Evolutionary conservation across 305 asterid genomes (phyloP).

Genomic region (Nicotiana rustica): DNA sequence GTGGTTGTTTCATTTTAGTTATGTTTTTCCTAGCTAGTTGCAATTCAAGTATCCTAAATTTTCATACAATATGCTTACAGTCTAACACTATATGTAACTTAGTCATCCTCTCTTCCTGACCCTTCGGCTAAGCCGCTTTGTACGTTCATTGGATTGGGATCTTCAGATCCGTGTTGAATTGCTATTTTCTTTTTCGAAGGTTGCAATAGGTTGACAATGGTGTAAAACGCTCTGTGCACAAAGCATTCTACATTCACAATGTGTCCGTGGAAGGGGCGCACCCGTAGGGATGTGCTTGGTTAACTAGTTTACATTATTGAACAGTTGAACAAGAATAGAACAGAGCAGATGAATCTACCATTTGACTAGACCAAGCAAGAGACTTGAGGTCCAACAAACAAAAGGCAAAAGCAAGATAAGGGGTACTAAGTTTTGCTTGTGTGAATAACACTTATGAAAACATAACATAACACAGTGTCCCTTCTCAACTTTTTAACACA

Average conservation of each 20-base stretch:
- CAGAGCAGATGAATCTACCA: not conserved
- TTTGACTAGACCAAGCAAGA: not conserved
- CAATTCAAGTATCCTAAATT: not conserved
- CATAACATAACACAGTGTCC: constrained; percentile 1
- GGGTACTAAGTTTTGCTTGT: not conserved
- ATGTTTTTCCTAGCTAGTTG: not conserved
- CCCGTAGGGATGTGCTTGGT: not conserved
- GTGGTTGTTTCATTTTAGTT: too few species aligned
- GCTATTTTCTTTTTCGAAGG: not conserved
- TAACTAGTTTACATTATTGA: not conserved
- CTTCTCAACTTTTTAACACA: not conserved
- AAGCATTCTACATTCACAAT: too few species aligned
- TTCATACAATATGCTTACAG: not conserved
- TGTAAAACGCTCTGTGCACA: not conserved
- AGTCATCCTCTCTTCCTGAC: too few species aligned
- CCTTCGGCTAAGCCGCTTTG: not conserved
- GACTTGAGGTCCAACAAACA: not conserved
- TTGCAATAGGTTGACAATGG: not conserved
- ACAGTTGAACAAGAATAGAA: not conserved
- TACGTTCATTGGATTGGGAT: not conserved
- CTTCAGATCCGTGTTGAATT: not conserved
- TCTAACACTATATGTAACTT: not conserved
- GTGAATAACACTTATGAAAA: not conserved
- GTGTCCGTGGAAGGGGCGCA: too few species aligned
- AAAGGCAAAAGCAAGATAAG: not conserved